Base-by-base conservation (phyloP, 345 rosid genomes). In the Eutrema yunnanense region DNA sequence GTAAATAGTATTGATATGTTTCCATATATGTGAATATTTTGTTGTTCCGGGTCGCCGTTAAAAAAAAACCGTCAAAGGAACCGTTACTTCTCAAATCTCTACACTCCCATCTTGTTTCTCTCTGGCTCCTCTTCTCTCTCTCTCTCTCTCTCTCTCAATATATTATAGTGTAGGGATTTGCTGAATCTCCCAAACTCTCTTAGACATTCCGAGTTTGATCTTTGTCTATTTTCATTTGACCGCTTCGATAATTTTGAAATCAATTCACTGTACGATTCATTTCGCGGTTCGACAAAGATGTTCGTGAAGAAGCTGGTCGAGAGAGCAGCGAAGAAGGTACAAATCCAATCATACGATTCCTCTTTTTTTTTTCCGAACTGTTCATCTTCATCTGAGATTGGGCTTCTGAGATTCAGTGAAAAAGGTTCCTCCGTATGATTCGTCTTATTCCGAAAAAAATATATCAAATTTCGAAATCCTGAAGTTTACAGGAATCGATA, bases 291-390 rank as follows among this genome's bases (percentile, higher is more conserved):
- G 4, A 62, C 7, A 36, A 54, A 78, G 65, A 78, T 78, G 81
- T 78, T 78, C 70, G 77, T 78, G 14, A 78, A 78, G 73, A 72
- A 72, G 37, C 63, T 78, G 22, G 81, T 78, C 59, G 81, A 78
- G 59, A 78, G 9, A 37, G 81, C 78, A 50, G 57, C 73, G 12
- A 72, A 66, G 65, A 78, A 78, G 81, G 77, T 78, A 72, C 26
- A 32, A 14, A 26, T 37, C 60, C 55, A 30, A 47, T 41, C 4
- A 30, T 1, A 10, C 33, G n/a, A 43, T 58, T 43, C 9, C 9
- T 41, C 3, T 27, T 19, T 44, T 8, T 62, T 30, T 32, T 19
- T 49, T 0, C 14, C n/a, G 0, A 63, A 69, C 62, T 44, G 68
- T 71, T 71, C 80, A 50, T 71, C 55, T 48, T 26, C 65, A 58